A percentile compares a stretch with the other conserved stretches of the same genome.
phyloP scores from a whole-genome alignment of 305 asterid genomes.

The Solanum hybrid region DNA sequence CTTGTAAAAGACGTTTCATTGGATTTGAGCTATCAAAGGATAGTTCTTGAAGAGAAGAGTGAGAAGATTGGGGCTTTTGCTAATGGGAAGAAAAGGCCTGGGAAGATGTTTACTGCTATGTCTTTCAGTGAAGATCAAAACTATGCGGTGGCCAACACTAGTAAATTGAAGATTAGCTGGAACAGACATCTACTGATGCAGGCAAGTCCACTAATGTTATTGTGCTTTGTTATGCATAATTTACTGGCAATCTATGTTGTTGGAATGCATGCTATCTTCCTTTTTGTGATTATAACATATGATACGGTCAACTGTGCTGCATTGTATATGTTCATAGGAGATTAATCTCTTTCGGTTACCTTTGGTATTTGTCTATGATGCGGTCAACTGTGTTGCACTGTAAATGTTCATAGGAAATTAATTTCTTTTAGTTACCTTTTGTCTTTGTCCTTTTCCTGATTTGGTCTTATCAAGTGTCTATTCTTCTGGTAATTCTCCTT shows the following conservation, averaged over 20 bases:
- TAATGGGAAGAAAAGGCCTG: slow-evolving; percentile 70
- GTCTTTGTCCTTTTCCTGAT: neutral
- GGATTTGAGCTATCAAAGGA: slow-evolving; percentile 72
- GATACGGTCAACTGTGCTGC: neutral
- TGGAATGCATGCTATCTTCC: neutral
- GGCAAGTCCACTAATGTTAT: slow-evolving; percentile 25
- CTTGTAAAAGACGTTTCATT: slow-evolving; percentile 68
- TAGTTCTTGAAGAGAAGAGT: slow-evolving; percentile 34
- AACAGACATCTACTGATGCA: slow-evolving; percentile 67
- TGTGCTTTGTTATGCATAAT: neutral
- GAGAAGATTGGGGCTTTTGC: slow-evolving; percentile 33
- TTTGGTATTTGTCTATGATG: neutral
- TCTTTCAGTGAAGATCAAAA: slow-evolving; percentile 37
- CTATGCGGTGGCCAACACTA: slow-evolving; percentile 16
- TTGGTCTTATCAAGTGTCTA: neutral
- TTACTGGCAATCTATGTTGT: neutral
- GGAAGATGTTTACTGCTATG: slow-evolving; percentile 82
- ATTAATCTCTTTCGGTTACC: neutral
- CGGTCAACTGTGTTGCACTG: neutral
- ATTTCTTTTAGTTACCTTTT: neutral
- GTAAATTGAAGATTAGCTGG: slow-evolving; percentile 32
- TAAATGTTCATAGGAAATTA: neutral
- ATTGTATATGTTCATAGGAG: neutral
- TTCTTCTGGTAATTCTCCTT: neutral
- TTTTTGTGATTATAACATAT: neutral